Percentiles rank a stretch among this genome's conserved stretches.
These are phyloP conservation scores for Cutaneotrichosporon sp. DNA, from an alignment of 1,284 basidiomycete genomes.

Conservation along the genomic window DNA sequence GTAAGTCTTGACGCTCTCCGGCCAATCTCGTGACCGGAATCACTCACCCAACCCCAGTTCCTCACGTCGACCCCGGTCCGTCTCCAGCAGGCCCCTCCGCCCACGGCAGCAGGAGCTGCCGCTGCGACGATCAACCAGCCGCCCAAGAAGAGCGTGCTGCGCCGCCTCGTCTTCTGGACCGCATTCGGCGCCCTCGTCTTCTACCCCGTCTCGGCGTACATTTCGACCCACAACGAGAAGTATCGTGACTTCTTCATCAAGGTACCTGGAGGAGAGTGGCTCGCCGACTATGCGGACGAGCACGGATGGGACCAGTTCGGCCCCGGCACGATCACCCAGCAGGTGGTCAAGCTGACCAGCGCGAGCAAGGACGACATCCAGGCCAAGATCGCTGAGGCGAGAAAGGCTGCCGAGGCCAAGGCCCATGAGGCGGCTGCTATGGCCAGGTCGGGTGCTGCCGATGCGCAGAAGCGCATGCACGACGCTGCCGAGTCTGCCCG, in stretches of 20 bases:
- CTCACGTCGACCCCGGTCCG: constrained; percentile 25
- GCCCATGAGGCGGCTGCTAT: constrained; percentile 29
- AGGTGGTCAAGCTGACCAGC: constrained; percentile 51
- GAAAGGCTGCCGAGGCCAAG: constrained; percentile 49
- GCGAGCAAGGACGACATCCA: constrained; percentile 49
- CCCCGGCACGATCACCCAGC: constrained; percentile 56
- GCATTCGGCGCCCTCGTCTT: constrained; percentile 46
- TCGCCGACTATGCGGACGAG: constrained; percentile 75
- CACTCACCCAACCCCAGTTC: constrained; percentile 18
- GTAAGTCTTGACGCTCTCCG: constrained; percentile 16
- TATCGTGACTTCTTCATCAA: constrained; percentile 54
- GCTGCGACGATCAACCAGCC: constrained; percentile 18
- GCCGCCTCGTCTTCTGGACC: constrained; percentile 48
- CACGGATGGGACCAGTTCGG: constrained; percentile 62
- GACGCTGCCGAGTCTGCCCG: constrained; percentile 22
- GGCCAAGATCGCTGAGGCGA: constrained; percentile 20
- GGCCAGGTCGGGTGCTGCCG: constrained; percentile 34
- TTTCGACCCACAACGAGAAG: constrained; percentile 48
- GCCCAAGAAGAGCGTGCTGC: constrained; percentile 27
- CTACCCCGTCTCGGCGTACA: constrained; percentile 50
- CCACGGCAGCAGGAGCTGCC: constrained; percentile 22
- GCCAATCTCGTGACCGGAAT: not conserved
- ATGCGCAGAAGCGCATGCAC: constrained; percentile 25
- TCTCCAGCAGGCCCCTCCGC: constrained; percentile 21
- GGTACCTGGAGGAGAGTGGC: constrained; percentile 58